Evolutionary conservation across 805 yeast genomes (phyloP), one percentile per base, ranked within the genome.

Genomic region (Hanseniaspora valbyensis): DNA sequence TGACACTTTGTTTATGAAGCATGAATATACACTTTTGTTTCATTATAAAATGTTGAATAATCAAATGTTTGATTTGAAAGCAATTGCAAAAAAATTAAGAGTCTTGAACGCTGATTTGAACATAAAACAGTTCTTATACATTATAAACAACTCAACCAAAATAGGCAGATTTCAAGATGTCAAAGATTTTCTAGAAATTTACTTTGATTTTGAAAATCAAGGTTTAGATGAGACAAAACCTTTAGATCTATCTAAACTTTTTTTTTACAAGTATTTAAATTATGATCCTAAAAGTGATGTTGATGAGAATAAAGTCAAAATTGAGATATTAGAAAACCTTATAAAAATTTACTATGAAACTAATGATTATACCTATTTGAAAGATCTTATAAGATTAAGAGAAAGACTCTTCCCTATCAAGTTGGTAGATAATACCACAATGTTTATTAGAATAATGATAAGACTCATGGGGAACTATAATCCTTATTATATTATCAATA

Each of bases 301-400:
- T 4, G 32, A 24, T 10, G 41, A 48, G 9, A 26, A 8, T 9
- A 7, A 19, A 10, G n/a, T 32, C 8, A 48, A 48, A 22, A 14
- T 48, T 18, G 41, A 32, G 13, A 36, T 48, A 3, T 18, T 48
- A 22, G 44, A 48, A 12, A 40, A 18, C 12, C 22, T 48, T 9
- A 48, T 48, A 14, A 48, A 48, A 28, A n/a, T 25, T 4, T 48
- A 48, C 14, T 48, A 40, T 21, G 51, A 48, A 40, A 21, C 29
- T 2, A 30, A 25, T 3, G 44, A 40, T 19, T 48, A 40, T 21
- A 26, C 19, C 18, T 40, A 40, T 34, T 18, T 48, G 44, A 48
- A 48, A 21, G 36, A 40, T 7, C 28, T 48, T 2, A 33, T 48
- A 9, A 40, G 40, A 26, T 18, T 40, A 18, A 29, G 51, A 25